Percentiles rank a stretch among this genome's conserved stretches.
Evolutionary conservation across 2,329 filamentous ascomycete genomes (phyloP).

Genomic region (Diplodia mutila): DNA sequence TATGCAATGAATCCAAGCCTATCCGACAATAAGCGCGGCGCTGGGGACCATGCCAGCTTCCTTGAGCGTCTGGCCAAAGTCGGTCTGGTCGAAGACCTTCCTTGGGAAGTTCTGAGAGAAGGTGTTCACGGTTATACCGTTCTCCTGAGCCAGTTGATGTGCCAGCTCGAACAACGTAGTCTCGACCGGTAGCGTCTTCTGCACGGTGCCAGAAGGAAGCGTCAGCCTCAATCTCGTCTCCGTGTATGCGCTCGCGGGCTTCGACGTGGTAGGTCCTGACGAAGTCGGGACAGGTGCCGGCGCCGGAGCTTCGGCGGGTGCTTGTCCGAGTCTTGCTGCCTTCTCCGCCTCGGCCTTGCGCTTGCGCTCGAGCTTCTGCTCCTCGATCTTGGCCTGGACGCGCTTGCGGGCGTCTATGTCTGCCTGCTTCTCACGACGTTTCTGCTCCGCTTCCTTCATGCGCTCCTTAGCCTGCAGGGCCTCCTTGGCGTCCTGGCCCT

Average conservation of each 20-base stretch:
- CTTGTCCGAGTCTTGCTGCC: slow-evolving; percentile 79
- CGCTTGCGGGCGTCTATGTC: slow-evolving; percentile 85
- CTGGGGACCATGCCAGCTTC: slow-evolving; percentile 90
- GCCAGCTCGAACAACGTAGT: slow-evolving; percentile 94
- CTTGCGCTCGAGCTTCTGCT: slow-evolving; percentile 87
- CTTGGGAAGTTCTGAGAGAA: slow-evolving; percentile 87
- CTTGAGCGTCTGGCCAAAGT: slow-evolving; percentile 89
- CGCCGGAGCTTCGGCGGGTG: slow-evolving; percentile 54
- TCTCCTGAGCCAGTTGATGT: slow-evolving; percentile 72
- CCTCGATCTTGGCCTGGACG: slow-evolving; percentile 91
- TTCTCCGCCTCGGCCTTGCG: slow-evolving; percentile 84
- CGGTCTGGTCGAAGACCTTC: slow-evolving; percentile 71
- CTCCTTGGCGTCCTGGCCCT: slow-evolving; percentile 87
- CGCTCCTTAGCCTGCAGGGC: slow-evolving; percentile 85
- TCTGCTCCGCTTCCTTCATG: slow-evolving; percentile 85
- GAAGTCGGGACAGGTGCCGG: slow-evolving; percentile 52
- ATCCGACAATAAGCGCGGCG: slow-evolving; percentile 78
- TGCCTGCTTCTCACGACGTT: slow-evolving; percentile 83
- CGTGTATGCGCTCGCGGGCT: slow-evolving; percentile 71
- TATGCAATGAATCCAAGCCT: background rate
- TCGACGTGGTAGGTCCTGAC: slow-evolving; percentile 56
- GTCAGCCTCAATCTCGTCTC: slow-evolving; percentile 84
- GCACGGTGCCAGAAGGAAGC: slow-evolving; percentile 72
- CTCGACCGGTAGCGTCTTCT: slow-evolving; percentile 86
- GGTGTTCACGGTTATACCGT: slow-evolving; percentile 69